Percentiles rank a stretch among this genome's conserved stretches.
Conservation (phyloP, 2,329 filamentous ascomycete genomes). For the Eutypa lata region DNA sequence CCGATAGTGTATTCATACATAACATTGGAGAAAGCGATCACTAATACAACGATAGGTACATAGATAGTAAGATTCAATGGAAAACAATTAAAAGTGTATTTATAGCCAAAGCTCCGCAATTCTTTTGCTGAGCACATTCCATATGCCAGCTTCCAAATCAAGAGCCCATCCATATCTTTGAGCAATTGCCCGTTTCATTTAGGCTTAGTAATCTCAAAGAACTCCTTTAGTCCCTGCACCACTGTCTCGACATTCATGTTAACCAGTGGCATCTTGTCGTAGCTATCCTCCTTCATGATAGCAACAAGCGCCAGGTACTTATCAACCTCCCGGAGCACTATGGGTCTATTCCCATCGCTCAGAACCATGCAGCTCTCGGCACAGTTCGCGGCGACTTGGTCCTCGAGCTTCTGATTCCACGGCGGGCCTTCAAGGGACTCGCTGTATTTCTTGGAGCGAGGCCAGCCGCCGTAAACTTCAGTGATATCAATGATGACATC, state of each 20-base stretch:
- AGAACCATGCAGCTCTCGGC: slow-evolving; percentile 68
- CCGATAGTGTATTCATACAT: no score
- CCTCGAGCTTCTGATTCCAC: slow-evolving; percentile 60
- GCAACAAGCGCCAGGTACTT: slow-evolving; percentile 78
- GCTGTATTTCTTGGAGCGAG: slow-evolving; percentile 52
- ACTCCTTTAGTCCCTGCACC: slow-evolving; percentile 73
- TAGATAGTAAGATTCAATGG: no score
- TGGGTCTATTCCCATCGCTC: slow-evolving; percentile 60
- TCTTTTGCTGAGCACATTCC: no score
- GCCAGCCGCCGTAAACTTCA: slow-evolving; percentile 84
- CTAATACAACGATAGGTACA: no score
- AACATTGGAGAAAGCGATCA: no score
- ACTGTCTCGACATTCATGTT: slow-evolving; percentile 86
- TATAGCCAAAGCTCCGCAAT: no score
- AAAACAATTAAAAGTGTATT: no score
- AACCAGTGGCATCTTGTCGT: slow-evolving; percentile 79
- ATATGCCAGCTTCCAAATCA: no score
- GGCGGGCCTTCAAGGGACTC: slow-evolving; percentile 56
- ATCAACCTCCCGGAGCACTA: slow-evolving; percentile 67
- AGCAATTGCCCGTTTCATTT: no score
- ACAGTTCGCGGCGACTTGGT: slow-evolving; percentile 63
- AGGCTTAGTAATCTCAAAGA: slow-evolving; percentile 70
- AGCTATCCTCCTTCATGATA: slow-evolving; percentile 81
- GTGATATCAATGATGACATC: slow-evolving; percentile 97
- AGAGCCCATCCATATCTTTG: no score